Percentiles rank a stretch among this genome's conserved stretches.
Conservation (phyloP, 495 filamentous ascomycete genomes). For the Aspergillus cristatus region DNA sequence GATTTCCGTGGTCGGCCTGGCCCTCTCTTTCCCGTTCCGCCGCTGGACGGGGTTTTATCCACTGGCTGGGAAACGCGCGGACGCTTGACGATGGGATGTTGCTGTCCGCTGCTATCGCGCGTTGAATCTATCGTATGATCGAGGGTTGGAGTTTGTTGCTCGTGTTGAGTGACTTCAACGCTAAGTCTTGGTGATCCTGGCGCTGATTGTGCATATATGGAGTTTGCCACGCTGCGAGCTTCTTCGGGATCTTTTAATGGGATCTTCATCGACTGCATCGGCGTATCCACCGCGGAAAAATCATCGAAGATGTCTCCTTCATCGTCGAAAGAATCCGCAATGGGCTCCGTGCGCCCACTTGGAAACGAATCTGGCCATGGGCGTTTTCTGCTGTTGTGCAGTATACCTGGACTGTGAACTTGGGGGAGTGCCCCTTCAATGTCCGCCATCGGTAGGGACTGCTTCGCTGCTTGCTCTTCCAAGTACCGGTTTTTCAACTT, state of each 20-base stretch:
- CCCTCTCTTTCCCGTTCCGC: constrained; percentile 10
- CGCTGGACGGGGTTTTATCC: constrained; percentile 2
- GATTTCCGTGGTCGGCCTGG: constrained; percentile 28
- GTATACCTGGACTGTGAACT: constrained; percentile 29
- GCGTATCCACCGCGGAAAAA: constrained; percentile 13
- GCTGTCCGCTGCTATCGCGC: constrained; percentile 1
- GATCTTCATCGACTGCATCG: constrained; percentile 14
- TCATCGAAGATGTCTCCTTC: constrained; percentile 26
- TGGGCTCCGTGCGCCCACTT: constrained; percentile 14
- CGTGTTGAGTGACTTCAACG: constrained; percentile 10
- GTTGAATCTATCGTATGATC: not conserved
- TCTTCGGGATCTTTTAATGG: constrained; percentile 17
- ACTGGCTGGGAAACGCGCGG: constrained; percentile 17
- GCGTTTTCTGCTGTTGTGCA: constrained; percentile 31
- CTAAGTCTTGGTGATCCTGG: constrained; percentile 8
- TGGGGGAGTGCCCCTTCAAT: constrained; percentile 18
- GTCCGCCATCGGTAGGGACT: constrained; percentile 1
- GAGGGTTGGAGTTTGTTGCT: constrained; percentile 5
- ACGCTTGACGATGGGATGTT: constrained; percentile 23
- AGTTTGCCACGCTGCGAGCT: not conserved
- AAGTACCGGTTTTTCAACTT: constrained; percentile 32
- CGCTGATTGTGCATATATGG: constrained; percentile 3
- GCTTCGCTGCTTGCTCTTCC: constrained; percentile 20
- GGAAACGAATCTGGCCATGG: constrained; percentile 25
- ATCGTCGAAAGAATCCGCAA: constrained; percentile 33